Conservation (phyloP, 1,284 basidiomycete genomes). For the Apiotrichum domesticum region DNA sequence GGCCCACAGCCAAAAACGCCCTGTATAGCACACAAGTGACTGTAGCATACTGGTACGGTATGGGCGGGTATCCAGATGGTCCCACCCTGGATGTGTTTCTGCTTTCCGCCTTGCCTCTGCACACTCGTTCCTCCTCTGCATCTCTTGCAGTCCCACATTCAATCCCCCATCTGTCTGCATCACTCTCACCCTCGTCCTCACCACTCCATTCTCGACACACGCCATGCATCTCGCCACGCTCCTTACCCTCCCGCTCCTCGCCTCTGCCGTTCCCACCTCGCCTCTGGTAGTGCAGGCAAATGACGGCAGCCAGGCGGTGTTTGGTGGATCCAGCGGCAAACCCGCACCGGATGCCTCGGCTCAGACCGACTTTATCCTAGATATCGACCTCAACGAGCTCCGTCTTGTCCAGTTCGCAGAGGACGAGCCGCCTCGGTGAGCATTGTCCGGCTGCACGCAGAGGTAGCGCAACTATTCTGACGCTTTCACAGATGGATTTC, state of each 20-base stretch:
- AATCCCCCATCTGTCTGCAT: neutral
- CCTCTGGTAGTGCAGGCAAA: conserved; percentile 1
- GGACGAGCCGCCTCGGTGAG: conserved; percentile 52
- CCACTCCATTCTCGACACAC: neutral
- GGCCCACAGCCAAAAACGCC: too few relatives aligned
- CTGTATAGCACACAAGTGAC: too few relatives aligned
- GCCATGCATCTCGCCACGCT: conserved; percentile 35
- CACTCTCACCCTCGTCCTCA: neutral
- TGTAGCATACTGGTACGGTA: too few relatives aligned
- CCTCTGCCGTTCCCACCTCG: conserved; percentile 29
- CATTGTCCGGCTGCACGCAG: neutral
- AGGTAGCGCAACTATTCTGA: conserved; percentile 5
- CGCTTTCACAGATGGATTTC: conserved; percentile 59
- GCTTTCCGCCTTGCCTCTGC: too few relatives aligned
- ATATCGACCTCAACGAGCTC: conserved; percentile 62
- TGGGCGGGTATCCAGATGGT: too few relatives aligned
- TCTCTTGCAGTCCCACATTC: too few relatives aligned
- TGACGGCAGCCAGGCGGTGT: conserved; percentile 1
- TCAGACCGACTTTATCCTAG: conserved; percentile 34
- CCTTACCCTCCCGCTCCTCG: conserved; percentile 30
- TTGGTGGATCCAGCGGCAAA: neutral
- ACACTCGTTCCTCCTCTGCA: too few relatives aligned
- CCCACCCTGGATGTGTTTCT: too few relatives aligned
- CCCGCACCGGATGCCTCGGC: neutral
- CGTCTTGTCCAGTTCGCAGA: conserved; percentile 71